phyloP scores from a whole-genome alignment of 345 rosid species.

The Chamaenerion angustifolium region DNA sequence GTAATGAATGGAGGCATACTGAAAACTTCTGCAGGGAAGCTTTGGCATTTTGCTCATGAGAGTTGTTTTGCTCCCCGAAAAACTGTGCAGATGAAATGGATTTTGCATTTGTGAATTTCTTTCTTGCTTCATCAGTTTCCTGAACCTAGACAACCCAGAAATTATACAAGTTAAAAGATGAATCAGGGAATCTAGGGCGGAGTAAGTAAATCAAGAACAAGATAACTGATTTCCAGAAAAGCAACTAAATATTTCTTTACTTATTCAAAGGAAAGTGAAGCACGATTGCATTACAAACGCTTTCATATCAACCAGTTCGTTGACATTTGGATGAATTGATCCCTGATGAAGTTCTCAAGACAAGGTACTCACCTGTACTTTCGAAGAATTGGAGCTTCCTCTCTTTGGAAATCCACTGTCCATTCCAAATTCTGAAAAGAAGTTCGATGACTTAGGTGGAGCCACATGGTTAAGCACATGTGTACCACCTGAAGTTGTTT shows the following conservation, averaged over 20 bases:
- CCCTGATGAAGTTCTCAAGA: not conserved
- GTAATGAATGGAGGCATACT: slow-evolving; percentile 24
- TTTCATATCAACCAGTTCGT: too few species aligned
- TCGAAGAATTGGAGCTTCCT: slow-evolving; percentile 45
- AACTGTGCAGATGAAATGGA: slow-evolving; percentile 91
- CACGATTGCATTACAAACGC: too few species aligned
- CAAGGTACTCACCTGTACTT: slow-evolving; percentile 43
- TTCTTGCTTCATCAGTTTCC: slow-evolving; percentile 94
- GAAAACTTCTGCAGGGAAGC: slow-evolving; percentile 80
- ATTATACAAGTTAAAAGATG: not conserved
- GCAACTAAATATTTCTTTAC: too few species aligned
- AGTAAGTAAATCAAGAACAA: not conserved
- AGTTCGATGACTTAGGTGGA: slow-evolving; percentile 82
- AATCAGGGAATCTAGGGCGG: not conserved
- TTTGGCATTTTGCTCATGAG: slow-evolving; percentile 50
- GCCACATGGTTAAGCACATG: slow-evolving; percentile 80
- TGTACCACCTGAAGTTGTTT: slow-evolving; percentile 40
- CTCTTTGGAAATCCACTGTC: slow-evolving; percentile 59
- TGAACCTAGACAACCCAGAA: slow-evolving; percentile 36
- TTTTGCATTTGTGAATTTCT: slow-evolving; percentile 89
- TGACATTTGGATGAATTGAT: too few species aligned
- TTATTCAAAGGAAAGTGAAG: too few species aligned
- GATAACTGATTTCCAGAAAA: too few species aligned
- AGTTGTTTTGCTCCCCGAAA: slow-evolving; percentile 55
- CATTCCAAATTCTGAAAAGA: slow-evolving; percentile 90